A percentile compares a stretch with the other conserved stretches of the same genome.
Conservation (phyloP, 2,329 filamentous ascomycete genomes). For the Cytospora schulzeri region DNA sequence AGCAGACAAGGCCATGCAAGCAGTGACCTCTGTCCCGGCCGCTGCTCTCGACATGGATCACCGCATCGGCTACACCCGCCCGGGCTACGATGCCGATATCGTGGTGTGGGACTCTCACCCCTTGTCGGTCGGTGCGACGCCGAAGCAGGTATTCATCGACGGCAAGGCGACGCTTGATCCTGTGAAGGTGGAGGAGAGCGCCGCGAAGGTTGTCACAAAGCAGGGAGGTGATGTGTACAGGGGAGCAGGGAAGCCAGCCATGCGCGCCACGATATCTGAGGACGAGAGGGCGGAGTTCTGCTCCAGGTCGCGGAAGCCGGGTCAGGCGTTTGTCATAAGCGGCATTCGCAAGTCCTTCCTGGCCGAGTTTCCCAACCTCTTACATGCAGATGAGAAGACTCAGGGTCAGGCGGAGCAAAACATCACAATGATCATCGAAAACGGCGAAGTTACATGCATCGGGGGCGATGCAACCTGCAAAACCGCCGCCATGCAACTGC, state of each 20-base stretch:
- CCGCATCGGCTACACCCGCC: conserved; percentile 46
- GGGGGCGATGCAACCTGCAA: conserved; percentile 36
- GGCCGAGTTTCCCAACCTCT: conserved; percentile 28
- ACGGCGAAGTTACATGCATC: conserved; percentile 46
- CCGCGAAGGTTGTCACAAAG: conserved; percentile 20
- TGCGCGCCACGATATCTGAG: conserved; percentile 32
- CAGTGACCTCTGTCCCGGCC: conserved; percentile 50
- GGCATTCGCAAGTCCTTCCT: conserved; percentile 43
- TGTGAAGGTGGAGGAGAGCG: conserved; percentile 36
- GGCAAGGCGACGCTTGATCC: conserved; percentile 42
- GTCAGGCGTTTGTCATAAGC: conserved; percentile 39
- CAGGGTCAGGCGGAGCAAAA: conserved; percentile 24
- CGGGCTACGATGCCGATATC: conserved; percentile 53
- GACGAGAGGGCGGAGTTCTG: conserved; percentile 35
- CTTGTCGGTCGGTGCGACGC: conserved; percentile 46
- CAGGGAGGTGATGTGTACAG: neutral
- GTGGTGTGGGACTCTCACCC: conserved; percentile 53
- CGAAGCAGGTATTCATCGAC: conserved; percentile 51
- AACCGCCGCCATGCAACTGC: conserved; percentile 32
- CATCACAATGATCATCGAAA: conserved; percentile 43
- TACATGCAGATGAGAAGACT: neutral
- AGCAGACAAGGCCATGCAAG: conserved; percentile 43
- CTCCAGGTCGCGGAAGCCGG: conserved; percentile 27
- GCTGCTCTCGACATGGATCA: conserved; percentile 45
- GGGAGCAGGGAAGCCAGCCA: conserved; percentile 29